phyloP scores from a whole-genome alignment of 495 filamentous ascomycete species.

The Hyaloscypha hepaticicola region DNA sequence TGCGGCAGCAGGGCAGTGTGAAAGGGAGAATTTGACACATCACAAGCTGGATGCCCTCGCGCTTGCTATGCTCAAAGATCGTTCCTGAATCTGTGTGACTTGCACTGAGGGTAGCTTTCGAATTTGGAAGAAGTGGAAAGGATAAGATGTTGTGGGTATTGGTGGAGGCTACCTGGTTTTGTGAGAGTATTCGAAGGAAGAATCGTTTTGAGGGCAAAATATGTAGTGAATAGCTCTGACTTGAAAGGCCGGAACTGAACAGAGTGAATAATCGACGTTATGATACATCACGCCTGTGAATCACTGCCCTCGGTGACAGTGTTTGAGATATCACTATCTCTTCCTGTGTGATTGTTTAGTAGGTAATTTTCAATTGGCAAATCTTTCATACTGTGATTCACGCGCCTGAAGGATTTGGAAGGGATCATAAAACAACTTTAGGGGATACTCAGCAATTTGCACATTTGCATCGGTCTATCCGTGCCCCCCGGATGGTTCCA shows the following conservation, averaged over 20 bases:
- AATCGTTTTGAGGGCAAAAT: neutral
- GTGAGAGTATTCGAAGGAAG: neutral
- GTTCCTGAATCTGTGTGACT: neutral
- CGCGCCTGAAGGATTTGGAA: neutral
- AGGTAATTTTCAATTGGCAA: neutral
- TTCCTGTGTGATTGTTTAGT: conserved; percentile 9
- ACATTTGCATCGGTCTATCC: neutral
- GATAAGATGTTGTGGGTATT: neutral
- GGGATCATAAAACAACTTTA: neutral
- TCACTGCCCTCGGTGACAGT: neutral
- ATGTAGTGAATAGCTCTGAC: neutral
- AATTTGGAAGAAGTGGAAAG: neutral
- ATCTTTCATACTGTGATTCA: no score
- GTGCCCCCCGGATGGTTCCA: neutral
- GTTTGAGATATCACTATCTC: neutral
- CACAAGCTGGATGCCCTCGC: neutral
- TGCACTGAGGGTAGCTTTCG: neutral
- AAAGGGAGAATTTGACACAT: conserved; percentile 31
- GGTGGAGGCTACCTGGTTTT: neutral
- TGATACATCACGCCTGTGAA: conserved; percentile 3
- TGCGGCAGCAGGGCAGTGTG: conserved; percentile 25
- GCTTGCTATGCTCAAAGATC: neutral
- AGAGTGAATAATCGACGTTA: neutral
- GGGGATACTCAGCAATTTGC: neutral
- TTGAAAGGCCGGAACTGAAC: neutral